Percentiles rank a stretch among this genome's conserved stretches.
Conservation (phyloP, 2,329 filamentous ascomycete genomes). For the Verticillium albo-atrum region DNA sequence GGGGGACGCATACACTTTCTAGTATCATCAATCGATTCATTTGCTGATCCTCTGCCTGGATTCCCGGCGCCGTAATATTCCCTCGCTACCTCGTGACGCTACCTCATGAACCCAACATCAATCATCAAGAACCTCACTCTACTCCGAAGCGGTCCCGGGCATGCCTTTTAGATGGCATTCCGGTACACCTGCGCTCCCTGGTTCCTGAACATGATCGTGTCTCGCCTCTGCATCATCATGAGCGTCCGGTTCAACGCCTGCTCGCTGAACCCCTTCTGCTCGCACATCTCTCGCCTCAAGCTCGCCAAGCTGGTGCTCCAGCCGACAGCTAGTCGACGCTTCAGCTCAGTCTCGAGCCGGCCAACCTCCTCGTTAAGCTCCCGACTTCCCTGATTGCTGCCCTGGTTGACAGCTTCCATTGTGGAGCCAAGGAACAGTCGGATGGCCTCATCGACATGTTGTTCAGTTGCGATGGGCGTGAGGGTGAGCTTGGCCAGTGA, state of each 20-base stretch:
- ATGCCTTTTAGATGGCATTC: constrained; percentile 55
- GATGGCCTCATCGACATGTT: constrained; percentile 95
- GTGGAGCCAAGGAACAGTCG: constrained; percentile 93
- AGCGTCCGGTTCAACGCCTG: constrained; percentile 79
- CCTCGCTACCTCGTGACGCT: background rate
- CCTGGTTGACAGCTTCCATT: constrained; percentile 96
- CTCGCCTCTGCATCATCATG: constrained; percentile 79
- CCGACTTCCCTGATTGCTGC: constrained; percentile 74
- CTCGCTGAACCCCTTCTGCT: constrained; percentile 85
- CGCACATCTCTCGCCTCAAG: constrained; percentile 84
- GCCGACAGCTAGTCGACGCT: constrained; percentile 82
- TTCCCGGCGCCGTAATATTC: background rate
- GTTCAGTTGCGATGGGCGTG: constrained; percentile 79
- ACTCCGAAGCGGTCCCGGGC: background rate
- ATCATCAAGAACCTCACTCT: background rate
- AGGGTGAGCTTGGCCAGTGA: constrained; percentile 89
- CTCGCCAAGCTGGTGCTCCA: constrained; percentile 92
- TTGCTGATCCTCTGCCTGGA: background rate
- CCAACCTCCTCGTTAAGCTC: constrained; percentile 88
- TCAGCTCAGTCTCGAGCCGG: constrained; percentile 84
- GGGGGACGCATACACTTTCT: background rate
- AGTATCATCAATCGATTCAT: constrained; percentile 3
- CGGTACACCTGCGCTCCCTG: constrained; percentile 72
- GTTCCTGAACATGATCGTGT: constrained; percentile 78
- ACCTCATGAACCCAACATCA: background rate